phyloP scores from a whole-genome alignment of 1,139 yeast genomes.

The Suhomyces yuchorum region DNA sequence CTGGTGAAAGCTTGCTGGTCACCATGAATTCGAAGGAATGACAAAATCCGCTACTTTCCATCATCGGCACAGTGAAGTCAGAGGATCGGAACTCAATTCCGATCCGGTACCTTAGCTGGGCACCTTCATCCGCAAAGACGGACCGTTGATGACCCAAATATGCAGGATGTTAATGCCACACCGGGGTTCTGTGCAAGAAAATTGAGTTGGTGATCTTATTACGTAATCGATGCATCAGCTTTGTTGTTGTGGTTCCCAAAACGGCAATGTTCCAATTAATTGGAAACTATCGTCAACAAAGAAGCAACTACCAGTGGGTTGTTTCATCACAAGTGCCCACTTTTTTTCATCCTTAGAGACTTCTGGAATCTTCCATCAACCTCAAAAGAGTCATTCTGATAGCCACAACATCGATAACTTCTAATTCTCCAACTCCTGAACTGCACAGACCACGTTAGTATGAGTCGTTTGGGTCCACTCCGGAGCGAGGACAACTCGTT shows the following conservation, averaged over 20 bases:
- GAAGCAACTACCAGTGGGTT: not conserved
- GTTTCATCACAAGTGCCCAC: not conserved
- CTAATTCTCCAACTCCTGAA: not conserved
- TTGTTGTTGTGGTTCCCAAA: slow-evolving; percentile 5
- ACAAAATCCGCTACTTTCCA: not conserved
- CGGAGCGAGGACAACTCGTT: slow-evolving; percentile 26
- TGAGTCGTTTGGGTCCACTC: slow-evolving; percentile 12
- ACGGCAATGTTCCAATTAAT: slow-evolving; percentile 1
- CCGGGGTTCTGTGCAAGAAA: not conserved
- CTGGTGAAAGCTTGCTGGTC: not conserved
- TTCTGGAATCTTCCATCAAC: not conserved
- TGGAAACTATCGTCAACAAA: slow-evolving; percentile 7
- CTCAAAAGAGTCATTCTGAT: not conserved
- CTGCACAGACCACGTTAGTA: not conserved
- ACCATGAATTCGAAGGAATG: not conserved
- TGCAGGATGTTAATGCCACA: not conserved
- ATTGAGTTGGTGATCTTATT: not conserved
- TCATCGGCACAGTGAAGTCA: not conserved
- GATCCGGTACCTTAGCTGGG: not conserved
- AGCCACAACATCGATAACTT: not conserved
- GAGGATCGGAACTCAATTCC: not conserved
- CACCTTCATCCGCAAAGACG: not conserved
- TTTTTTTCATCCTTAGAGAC: not conserved
- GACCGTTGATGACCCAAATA: not conserved
- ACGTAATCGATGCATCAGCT: slow-evolving; percentile 1